Evolutionary conservation across 2,329 filamentous ascomycete genomes (phyloP).

Genomic region (Venturia carpophila): DNA sequence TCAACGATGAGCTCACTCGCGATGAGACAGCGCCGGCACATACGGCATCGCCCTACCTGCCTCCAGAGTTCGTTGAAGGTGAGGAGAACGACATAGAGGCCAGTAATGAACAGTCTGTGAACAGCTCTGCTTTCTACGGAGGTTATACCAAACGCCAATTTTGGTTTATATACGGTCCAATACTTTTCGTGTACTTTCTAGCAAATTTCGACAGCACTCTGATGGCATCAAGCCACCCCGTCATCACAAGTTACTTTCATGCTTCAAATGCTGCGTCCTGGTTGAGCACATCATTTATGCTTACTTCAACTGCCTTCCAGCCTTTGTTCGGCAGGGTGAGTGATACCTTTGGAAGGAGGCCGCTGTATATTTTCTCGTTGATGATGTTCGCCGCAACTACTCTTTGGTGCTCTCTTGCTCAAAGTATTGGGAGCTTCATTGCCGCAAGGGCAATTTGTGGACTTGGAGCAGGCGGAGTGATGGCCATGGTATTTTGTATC

Average conservation of each 20-base stretch:
- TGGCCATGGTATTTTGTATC: constrained; percentile 13
- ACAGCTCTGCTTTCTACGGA: constrained; percentile 23
- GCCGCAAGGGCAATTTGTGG: constrained; percentile 63
- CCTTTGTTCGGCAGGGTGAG: constrained; percentile 67
- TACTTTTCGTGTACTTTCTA: constrained; percentile 33
- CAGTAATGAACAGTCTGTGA: constrained; percentile 23
- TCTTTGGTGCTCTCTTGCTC: constrained; percentile 60
- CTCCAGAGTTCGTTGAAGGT: not conserved
- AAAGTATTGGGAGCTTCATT: constrained; percentile 62
- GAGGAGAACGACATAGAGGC: constrained; percentile 18
- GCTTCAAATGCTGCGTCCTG: constrained; percentile 73
- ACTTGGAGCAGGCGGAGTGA: constrained; percentile 58
- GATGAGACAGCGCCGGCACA: not conserved
- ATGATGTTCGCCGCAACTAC: constrained; percentile 57
- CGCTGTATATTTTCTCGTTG: constrained; percentile 57
- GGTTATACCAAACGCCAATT: constrained; percentile 30
- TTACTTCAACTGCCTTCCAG: constrained; percentile 70
- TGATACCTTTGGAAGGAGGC: constrained; percentile 63
- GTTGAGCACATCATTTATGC: constrained; percentile 70
- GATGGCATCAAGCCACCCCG: constrained; percentile 74
- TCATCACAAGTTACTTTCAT: constrained; percentile 72
- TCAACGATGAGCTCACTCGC: not conserved
- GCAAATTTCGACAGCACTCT: constrained; percentile 63
- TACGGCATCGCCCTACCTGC: not conserved
- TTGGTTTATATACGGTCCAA: constrained; percentile 32